These are phyloP conservation scores for Marasmius fiardii DNA, from an alignment of 1,284 basidiomycete genomes.

Conservation along the genomic window DNA sequence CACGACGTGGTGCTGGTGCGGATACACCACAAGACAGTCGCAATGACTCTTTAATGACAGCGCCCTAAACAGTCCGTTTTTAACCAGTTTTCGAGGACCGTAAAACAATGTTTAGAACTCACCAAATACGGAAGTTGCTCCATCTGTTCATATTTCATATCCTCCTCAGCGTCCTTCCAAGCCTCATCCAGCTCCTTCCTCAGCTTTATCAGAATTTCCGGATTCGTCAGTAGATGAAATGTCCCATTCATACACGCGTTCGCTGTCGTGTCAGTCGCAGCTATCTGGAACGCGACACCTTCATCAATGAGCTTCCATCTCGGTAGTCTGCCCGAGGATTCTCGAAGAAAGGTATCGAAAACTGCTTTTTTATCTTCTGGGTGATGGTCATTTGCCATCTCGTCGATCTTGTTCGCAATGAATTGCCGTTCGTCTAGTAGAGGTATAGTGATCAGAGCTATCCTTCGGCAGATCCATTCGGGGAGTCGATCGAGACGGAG, in stretches of 20 bases:
- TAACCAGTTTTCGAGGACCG: neutral
- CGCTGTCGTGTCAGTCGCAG: conserved; percentile 12
- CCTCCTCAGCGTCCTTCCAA: conserved; percentile 15
- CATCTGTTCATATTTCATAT: conserved; percentile 1
- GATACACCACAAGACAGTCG: conserved; percentile 7
- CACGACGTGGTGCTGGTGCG: conserved; percentile 7
- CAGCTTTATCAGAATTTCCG: conserved; percentile 4
- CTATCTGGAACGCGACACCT: conserved; percentile 8
- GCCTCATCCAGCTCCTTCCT: conserved; percentile 12
- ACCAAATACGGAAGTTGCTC: conserved; percentile 20
- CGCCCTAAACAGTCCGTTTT: neutral
- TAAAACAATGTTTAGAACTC: neutral
- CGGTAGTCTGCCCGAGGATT: neutral
- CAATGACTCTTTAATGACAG: conserved; percentile 12
- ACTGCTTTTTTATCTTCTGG: neutral
- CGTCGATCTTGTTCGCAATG: neutral
- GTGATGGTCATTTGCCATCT: neutral
- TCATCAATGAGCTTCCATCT: conserved; percentile 13
- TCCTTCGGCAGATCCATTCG: neutral
- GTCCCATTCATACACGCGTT: conserved; percentile 12
- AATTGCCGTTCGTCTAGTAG: neutral
- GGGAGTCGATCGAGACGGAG: neutral
- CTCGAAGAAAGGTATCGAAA: neutral
- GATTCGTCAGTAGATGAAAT: conserved; percentile 11
- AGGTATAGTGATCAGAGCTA: neutral